Evolutionary conservation across 495 filamentous ascomycete genomes (phyloP).

Genomic region (Penicillium flavigenum): DNA sequence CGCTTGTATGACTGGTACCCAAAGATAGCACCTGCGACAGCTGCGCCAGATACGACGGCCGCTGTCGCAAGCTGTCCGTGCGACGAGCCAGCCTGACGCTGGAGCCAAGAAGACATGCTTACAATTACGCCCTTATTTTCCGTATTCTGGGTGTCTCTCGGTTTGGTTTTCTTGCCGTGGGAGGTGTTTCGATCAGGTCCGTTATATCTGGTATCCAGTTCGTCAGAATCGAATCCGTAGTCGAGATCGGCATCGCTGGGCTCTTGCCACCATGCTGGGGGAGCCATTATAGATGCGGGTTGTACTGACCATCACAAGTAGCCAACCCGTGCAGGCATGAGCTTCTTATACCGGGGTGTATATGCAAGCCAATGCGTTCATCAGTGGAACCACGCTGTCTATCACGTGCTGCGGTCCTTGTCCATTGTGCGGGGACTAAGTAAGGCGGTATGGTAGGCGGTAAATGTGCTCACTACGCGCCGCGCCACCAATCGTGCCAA

Average conservation of each 20-base stretch:
- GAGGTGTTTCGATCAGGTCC: conserved; percentile 15
- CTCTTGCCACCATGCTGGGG: conserved; percentile 26
- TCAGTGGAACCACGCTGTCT: conserved; percentile 26
- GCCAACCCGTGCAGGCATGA: conserved; percentile 8
- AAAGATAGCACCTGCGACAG: conserved; percentile 69
- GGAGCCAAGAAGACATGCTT: conserved; percentile 58
- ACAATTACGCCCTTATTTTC: conserved; percentile 22
- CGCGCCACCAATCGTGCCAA: background rate
- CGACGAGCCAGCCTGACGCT: conserved; percentile 52
- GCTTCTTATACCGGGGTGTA: conserved; percentile 25
- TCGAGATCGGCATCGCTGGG: conserved; percentile 28
- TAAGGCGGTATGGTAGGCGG: background rate
- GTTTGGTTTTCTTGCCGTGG: conserved; percentile 6
- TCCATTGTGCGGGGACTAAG: background rate
- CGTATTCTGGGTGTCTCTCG: conserved; percentile 8
- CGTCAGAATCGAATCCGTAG: conserved; percentile 37
- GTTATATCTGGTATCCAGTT: conserved; percentile 26
- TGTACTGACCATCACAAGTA: conserved; percentile 17
- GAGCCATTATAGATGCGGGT: conserved; percentile 14
- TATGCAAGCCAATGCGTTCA: conserved; percentile 30
- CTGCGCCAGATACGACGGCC: conserved; percentile 70
- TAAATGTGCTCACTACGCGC: background rate
- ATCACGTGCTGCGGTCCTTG: conserved; percentile 20
- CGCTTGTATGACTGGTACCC: conserved; percentile 67
- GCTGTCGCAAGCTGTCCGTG: conserved; percentile 70